Evolutionary conservation across 495 filamentous ascomycete species (phyloP), one percentile per base, ranked within the genome.

Genomic region (Articulospora tetracladia): DNA sequence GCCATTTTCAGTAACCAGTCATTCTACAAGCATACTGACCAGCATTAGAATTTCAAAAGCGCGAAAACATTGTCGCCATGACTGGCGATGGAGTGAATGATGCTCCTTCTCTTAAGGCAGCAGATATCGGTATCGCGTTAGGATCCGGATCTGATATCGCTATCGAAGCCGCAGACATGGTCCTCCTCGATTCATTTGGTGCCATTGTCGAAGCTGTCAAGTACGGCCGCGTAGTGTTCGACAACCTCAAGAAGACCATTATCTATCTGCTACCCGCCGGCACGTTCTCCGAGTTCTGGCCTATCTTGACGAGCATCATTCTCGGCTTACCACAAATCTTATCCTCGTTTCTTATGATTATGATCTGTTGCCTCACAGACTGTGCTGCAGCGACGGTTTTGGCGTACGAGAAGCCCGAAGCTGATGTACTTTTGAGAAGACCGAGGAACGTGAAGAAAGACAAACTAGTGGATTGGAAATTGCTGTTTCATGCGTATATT

Each of bases 391-490:
- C 88, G 1, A 86, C 84, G 0, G 80, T 85, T 0, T 70, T 92
- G 0, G 86, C 86, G 7, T 88, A 89, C 73, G 86, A 92, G 66
- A 74, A 81, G 30, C 85, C 87, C 13, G 89, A 91, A 69, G 85
- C 84, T 19, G 87, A 90, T 62, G 77, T 89, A 0, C 72, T 91
- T 1, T 64, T 77, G 19, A 82, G 82, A 0, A 78, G 75, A 20
- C 87, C 88, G 0, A 79, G 86, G 34, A 77, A 83, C 55, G 72
- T 80, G 1, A 81, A 77, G 51, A 82, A 80, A 36, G 83, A 88
- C 65, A 77, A 79, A 1, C 77, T 90, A 0, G 84, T 90, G n/a
- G 76, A 87, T 70, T 82, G 80, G 76, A 77, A 83, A 60, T 73
- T 89, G 1, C 76, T 88, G 8, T 67, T 84, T 17, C 83, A 89